A percentile compares a stretch with the other conserved stretches of the same genome.
Conservation (phyloP, 2,329 filamentous ascomycete species). For the Aureobasidium leucospermi region DNA sequence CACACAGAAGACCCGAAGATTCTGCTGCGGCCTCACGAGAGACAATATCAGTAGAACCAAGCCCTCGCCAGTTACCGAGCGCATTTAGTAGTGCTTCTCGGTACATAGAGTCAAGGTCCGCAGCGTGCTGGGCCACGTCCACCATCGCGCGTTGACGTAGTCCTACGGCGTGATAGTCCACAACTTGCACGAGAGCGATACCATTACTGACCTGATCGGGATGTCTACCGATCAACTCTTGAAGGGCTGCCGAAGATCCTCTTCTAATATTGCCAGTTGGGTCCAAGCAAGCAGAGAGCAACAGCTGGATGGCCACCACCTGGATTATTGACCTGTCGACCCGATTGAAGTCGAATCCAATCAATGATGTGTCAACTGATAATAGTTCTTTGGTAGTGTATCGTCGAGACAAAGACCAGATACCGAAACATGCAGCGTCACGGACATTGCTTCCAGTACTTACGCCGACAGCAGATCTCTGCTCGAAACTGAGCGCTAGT, state of each 20-base stretch:
- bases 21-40: slow-evolving; percentile 66
- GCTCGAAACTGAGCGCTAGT: slow-evolving; percentile 79
- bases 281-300: slow-evolving; percentile 77
- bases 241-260: slow-evolving; percentile 84
- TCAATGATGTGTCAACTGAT: slow-evolving; percentile 41
- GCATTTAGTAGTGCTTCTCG: slow-evolving; percentile 63
- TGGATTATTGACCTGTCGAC: slow-evolving; percentile 38
- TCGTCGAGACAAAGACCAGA: slow-evolving; percentile 84
- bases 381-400: slow-evolving; percentile 76
- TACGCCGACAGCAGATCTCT: slow-evolving; percentile 74
- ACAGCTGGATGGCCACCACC: slow-evolving; percentile 70
- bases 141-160: slow-evolving; percentile 75
- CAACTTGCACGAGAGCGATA: slow-evolving; percentile 76
- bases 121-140: slow-evolving; percentile 64
- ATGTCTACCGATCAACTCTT: slow-evolving; percentile 89
- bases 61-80: slow-evolving; percentile 77
- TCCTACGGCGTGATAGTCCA: slow-evolving; percentile 91
- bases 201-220: slow-evolving; percentile 76
- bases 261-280: slow-evolving; percentile 88
- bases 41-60: slow-evolving; percentile 68
- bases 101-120: slow-evolving; percentile 55
- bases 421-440: slow-evolving; percentile 91
- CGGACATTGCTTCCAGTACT: slow-evolving; percentile 84
- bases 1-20: slow-evolving; percentile 47
- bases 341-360: not conserved